phyloP scores from a whole-genome alignment of 306 rosid species.

The Canavalia gladiata region DNA sequence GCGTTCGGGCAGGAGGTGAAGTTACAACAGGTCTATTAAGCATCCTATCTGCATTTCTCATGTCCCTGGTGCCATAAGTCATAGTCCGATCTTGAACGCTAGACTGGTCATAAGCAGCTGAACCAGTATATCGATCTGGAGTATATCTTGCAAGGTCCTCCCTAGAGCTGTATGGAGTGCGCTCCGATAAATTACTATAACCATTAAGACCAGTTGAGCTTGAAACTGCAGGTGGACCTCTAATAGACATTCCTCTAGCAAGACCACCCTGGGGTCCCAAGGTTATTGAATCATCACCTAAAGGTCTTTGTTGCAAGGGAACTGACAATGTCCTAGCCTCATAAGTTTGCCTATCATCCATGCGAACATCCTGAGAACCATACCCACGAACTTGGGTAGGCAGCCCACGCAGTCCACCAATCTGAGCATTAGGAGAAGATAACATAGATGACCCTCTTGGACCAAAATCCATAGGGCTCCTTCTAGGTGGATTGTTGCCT shows the following conservation, averaged over 20 bases:
- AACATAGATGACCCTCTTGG: constrained; percentile 72
- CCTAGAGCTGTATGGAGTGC: constrained; percentile 55
- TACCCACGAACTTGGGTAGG: constrained; percentile 71
- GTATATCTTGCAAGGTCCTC: constrained; percentile 62
- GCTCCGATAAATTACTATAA: constrained; percentile 61
- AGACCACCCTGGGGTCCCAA: constrained; percentile 99
- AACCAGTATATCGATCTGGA: constrained; percentile 66
- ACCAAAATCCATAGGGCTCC: constrained; percentile 71
- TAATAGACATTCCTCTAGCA: constrained; percentile 90
- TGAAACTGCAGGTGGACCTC: constrained; percentile 73
- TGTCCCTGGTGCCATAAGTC: constrained; percentile 62
- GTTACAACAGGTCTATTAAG: constrained; percentile 60
- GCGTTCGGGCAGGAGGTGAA: constrained; percentile 58
- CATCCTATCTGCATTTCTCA: constrained; percentile 61
- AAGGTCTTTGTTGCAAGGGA: constrained; percentile 71
- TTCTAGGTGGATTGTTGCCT: constrained; percentile 64
- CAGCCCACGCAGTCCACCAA: constrained; percentile 73
- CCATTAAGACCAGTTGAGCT: constrained; percentile 67
- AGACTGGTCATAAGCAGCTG: constrained; percentile 65
- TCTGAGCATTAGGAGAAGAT: constrained; percentile 70
- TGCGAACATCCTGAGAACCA: constrained; percentile 84
- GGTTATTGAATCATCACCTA: constrained; percentile 76
- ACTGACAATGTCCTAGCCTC: constrained; percentile 74
- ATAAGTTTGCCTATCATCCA: constrained; percentile 67
- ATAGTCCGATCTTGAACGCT: constrained; percentile 66